Evolutionary conservation across 805 yeast species (phyloP).

Genomic region (Wickerhamomyces alni): DNA sequence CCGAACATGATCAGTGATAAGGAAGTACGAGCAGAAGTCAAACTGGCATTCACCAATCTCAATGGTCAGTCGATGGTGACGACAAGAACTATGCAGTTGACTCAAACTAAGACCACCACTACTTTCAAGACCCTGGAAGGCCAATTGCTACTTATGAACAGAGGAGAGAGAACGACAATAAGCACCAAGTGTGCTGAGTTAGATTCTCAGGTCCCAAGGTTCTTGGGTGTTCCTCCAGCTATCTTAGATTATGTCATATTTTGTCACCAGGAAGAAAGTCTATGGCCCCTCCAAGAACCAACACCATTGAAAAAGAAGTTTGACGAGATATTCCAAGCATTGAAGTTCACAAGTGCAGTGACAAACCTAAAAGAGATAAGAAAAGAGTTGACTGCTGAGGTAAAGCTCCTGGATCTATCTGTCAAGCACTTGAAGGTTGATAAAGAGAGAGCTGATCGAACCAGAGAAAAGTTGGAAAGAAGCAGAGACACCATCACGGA

Average conservation of each 20-base stretch:
- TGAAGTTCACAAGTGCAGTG: slow-evolving; percentile 85
- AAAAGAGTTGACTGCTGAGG: slow-evolving; percentile 72
- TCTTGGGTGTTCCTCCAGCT: slow-evolving; percentile 83
- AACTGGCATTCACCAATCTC: slow-evolving; percentile 73
- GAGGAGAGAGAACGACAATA: slow-evolving; percentile 66
- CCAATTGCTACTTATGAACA: slow-evolving; percentile 60
- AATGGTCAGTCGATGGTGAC: slow-evolving; percentile 76
- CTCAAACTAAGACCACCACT: slow-evolving; percentile 49
- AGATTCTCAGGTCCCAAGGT: slow-evolving; percentile 73
- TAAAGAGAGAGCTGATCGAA: slow-evolving; percentile 60
- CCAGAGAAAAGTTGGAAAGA: slow-evolving; percentile 39
- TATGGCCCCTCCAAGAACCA: slow-evolving; percentile 96
- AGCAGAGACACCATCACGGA: slow-evolving; percentile 38
- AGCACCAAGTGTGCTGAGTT: slow-evolving; percentile 81
- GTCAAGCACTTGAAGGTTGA: slow-evolving; percentile 75
- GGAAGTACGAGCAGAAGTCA: slow-evolving; percentile 84
- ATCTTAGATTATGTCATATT: slow-evolving; percentile 88
- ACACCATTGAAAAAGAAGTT: slow-evolving; percentile 82
- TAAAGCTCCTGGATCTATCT: slow-evolving; percentile 68
- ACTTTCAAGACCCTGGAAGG: slow-evolving; percentile 92
- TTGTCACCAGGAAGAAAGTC: slow-evolving; percentile 95
- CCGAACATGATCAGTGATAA: slow-evolving; percentile 74
- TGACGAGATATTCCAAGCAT: slow-evolving; percentile 95
- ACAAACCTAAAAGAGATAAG: slow-evolving; percentile 70
- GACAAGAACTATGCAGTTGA: slow-evolving; percentile 77